These are phyloP conservation scores for Globomyces pollinis-pini DNA, from an alignment of 192 early-diverging fungal species.

Conservation along the genomic window DNA sequence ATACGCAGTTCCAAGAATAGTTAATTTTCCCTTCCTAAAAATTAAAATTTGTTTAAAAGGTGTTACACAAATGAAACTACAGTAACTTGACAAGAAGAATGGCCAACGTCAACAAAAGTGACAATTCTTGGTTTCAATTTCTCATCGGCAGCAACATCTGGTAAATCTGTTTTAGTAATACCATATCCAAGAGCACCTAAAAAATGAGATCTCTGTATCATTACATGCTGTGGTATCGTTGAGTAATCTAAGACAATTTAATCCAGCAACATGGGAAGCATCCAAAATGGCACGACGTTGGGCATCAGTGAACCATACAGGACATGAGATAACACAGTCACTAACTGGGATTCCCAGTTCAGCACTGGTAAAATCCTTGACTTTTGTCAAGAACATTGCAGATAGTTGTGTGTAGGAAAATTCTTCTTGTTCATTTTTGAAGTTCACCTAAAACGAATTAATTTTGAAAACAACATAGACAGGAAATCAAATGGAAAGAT, in stretches of 20 bases:
- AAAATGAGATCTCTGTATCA: no score
- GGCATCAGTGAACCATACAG: conserved; percentile 89
- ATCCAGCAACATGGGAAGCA: conserved; percentile 77
- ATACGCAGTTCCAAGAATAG: conserved; percentile 82
- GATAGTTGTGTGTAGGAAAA: conserved; percentile 86
- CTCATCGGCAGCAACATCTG: conserved; percentile 51
- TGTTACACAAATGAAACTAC: conserved; percentile 86
- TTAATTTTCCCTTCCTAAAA: conserved; percentile 97
- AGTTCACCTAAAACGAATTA: conserved; percentile 74
- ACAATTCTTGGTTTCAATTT: conserved; percentile 83
- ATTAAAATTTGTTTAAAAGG: no score
- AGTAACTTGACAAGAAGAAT: conserved; percentile 77
- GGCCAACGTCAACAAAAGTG: conserved; percentile 89
- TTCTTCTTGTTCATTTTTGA: conserved; percentile 62
- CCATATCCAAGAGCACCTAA: conserved; percentile 96
- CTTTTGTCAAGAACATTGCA: conserved; percentile 90
- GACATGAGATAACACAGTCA: conserved; percentile 90
- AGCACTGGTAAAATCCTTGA: conserved; percentile 77
- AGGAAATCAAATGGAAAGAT: no score
- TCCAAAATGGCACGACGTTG: conserved; percentile 84
- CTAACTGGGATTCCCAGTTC: conserved; percentile 81
- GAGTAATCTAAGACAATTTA: conserved; percentile 85
- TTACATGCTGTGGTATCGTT: conserved; percentile 91
- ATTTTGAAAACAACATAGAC: conserved; percentile 13
- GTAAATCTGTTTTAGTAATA: conserved; percentile 95